Conservation (phyloP, 2,329 filamentous ascomycete species). For the Colletotrichum lupini region DNA sequence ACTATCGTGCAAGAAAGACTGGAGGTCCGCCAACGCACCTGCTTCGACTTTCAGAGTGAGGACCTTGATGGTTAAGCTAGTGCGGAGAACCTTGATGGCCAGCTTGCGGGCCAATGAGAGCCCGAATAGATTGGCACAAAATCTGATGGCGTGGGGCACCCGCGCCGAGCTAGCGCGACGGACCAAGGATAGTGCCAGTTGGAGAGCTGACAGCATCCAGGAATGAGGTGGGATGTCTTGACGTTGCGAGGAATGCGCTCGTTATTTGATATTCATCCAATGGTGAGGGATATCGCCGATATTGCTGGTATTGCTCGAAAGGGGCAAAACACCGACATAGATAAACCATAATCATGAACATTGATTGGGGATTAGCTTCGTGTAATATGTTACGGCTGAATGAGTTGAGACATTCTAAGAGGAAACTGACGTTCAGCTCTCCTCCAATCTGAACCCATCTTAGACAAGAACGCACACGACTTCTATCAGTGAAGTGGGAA, state of each 20-base stretch:
- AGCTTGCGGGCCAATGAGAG: constrained; percentile 6
- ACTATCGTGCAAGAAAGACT: background rate
- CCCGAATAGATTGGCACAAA: background rate
- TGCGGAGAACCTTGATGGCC: constrained; percentile 32
- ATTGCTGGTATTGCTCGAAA: background rate
- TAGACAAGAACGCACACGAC: too few relatives aligned
- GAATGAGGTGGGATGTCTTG: background rate
- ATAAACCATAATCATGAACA: background rate
- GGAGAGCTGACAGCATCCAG: constrained; percentile 2
- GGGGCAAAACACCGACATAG: background rate
- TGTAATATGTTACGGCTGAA: background rate
- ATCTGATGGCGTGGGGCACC: background rate
- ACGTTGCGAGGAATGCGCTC: background rate
- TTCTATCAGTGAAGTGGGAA: background rate
- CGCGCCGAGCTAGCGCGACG: background rate
- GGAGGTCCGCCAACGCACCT: background rate
- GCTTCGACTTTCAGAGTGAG: background rate
- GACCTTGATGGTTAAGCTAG: constrained; percentile 33
- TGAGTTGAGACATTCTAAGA: background rate
- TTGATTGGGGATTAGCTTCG: background rate
- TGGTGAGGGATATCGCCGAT: background rate
- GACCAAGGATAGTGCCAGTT: constrained; percentile 24
- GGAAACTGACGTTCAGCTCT: background rate
- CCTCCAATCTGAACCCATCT: too few relatives aligned
- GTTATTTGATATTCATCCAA: background rate